A percentile compares a stretch with the other conserved stretches of the same genome.
These are phyloP conservation scores for Auxenochlorella pyrenoidosa DNA, from an alignment of 139 green algal species.

Conservation along the genomic window DNA sequence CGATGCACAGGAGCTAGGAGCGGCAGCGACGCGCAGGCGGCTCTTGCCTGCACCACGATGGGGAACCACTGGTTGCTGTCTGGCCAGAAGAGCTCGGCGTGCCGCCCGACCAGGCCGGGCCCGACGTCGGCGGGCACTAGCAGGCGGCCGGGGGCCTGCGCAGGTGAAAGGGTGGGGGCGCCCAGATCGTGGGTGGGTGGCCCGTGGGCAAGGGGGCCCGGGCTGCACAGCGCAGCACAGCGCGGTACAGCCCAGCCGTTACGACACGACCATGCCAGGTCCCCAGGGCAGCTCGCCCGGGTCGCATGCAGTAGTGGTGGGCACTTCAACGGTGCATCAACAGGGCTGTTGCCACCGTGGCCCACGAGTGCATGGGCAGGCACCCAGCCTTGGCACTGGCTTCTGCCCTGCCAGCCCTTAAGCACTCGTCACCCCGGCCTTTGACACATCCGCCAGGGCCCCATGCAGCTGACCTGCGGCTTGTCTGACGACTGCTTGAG, in stretches of 20 bases:
- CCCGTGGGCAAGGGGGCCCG: neutral
- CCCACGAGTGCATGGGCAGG: neutral
- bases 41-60: slow-evolving; percentile 2
- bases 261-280: no score
- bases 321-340: no score
- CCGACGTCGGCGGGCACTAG: slow-evolving; percentile 75
- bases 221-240: neutral
- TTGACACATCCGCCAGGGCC: neutral
- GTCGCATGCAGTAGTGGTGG: no score
- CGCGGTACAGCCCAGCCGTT: neutral
- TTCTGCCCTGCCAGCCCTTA: no score
- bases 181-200: neutral
- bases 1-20: no score
- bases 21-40: no score
- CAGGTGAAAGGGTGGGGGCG: neutral
- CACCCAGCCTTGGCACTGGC: no score
- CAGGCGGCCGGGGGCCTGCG: slow-evolving; percentile 57
- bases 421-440: no score
- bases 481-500: slow-evolving; percentile 47
- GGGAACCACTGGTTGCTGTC: slow-evolving; percentile 84
- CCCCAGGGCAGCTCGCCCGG: no score
- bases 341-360: no score
- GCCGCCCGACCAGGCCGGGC: slow-evolving; percentile 65
- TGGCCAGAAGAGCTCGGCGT: slow-evolving; percentile 90
- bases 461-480: slow-evolving; percentile 49